phyloP scores from a whole-genome alignment of 768 basidiomycete genomes.

The Termitomyces eurrhizus region DNA sequence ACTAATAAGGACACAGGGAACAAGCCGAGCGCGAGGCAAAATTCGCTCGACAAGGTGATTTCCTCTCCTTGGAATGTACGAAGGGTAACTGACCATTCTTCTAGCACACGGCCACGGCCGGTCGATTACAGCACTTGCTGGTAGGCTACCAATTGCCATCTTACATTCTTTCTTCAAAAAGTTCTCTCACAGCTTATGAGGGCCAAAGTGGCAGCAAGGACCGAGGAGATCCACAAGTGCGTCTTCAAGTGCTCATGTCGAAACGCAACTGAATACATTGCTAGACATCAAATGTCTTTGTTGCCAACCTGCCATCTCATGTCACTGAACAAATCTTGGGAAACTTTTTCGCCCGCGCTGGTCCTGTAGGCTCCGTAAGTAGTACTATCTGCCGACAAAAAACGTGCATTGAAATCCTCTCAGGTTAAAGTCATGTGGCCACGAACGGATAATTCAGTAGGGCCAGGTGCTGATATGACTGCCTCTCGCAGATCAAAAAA shows the following conservation, averaged over 20 bases:
- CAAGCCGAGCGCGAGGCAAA: constrained; percentile 89
- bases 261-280: neutral
- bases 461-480: constrained; percentile 77
- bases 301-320: constrained; percentile 86
- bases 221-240: constrained; percentile 80
- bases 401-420: neutral
- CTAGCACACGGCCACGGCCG: constrained; percentile 56
- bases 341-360: constrained; percentile 84
- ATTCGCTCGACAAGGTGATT: constrained; percentile 61
- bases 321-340: constrained; percentile 86
- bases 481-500: constrained; percentile 65
- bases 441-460: constrained; percentile 65
- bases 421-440: constrained; percentile 99
- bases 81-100: constrained; percentile 6
- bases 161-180: neutral
- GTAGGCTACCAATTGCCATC: constrained; percentile 34
- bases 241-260: constrained; percentile 12
- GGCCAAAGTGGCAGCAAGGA: constrained; percentile 89
- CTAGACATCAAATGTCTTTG: constrained; percentile 93
- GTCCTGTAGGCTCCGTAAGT: constrained; percentile 88
- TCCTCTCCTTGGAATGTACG: neutral
- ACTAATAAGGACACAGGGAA: constrained; percentile 51
- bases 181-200: constrained; percentile 65
- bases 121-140: constrained; percentile 90
- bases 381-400: neutral